Base-by-base conservation (phyloP, 192 early-diverging fungal genomes). In the Backusella circina region DNA sequence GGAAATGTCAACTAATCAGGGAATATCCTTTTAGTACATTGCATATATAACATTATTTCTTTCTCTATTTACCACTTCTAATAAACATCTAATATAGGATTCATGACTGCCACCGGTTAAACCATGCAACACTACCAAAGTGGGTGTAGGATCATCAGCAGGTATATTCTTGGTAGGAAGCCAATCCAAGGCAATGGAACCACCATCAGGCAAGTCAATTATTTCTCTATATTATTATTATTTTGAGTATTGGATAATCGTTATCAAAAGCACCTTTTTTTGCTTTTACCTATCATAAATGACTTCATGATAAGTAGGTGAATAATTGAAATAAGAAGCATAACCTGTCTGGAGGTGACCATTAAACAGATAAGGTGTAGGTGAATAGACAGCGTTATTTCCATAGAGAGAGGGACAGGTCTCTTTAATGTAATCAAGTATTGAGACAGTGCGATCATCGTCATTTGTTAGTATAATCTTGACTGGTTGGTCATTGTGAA, bases 101-200 rank as follows among this genome's bases (percentile, higher is more conserved):
- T 99, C 97, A 80, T 94, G 92, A 64, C 91, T 94, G 33, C 95
- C 95, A 54, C 97, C 97, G 8, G 96, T 96, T 73, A 99, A 80
- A 18, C 97, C 96, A 80, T 97, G 97, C 31, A 94, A 83, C 37
- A 97, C 86, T 5, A 99, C 84, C 44, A 97, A 79, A 35, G 91
- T 95, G 0, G 95, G 95, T 10, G 89, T 90, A 76, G 80, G 79
- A 66, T 88, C 84, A 8, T 84, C 80, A 32, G 89, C 88, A 75
- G 86, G 85, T 36, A 80, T 77, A 23, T 71, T 79, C 36, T 87
- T 77, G 7, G 85, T 81, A 12, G 92, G 93, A 30, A 91, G 86
- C 97, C 96, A 99, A 82, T 99, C 97, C 31, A 97, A 80, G 0
- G 95, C 86, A 39, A 97, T 83, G 35, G 91, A 89, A 47, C 97